Evolutionary conservation across 768 basidiomycete species (phyloP), one percentile per base, ranked within the genome.

Genomic region (Cystobasidium onofrii): DNA sequence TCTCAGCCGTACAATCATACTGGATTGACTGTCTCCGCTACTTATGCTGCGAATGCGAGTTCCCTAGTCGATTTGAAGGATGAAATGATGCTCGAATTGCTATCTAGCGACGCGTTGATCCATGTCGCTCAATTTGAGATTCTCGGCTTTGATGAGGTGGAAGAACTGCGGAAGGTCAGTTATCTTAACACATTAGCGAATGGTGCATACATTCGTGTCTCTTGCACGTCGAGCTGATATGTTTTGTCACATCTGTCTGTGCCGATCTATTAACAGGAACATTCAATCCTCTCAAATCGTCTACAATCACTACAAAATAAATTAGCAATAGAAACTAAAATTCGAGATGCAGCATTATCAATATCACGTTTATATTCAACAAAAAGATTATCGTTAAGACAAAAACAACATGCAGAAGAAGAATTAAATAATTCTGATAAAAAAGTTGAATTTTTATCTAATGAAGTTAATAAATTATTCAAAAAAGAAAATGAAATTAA

Each of bases 91-190:
- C 85, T 96, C 80, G 90, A 90, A 80, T 85, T 99, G 46, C 83
- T 98, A 76, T 90, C 93, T 50, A 92, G 92, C 69, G 92, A 97
- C 81, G 95, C 95, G 3, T 87, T 91, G 50, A 88, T 97, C n/a
- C 92, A 97, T 78, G 90, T 90, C 78, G 87, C 89, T 34, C 87
- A 87, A 55, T 90, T 86, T 79, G 87, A 88, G 66, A 88, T 96
- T 25, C 83, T 94, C 54, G 86, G 85, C 67, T 85, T 88, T 75
- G 88, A 90, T 60, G 86, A 88, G 77, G 86, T 89, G 18, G 88
- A 89, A 73, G 86, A 86, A 36, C 83, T 88, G 76, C 90, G 88
- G 81, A 87, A 87, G 84, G 88, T 88, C 74, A 43, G 84, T 75
- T 18, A 0, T 41, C 1, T 25, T 9, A n/a, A n/a, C n/a, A n/a